phyloP scores from a whole-genome alignment of 371 early-diverging fungal genomes.

The Funneliformis caledonium region DNA sequence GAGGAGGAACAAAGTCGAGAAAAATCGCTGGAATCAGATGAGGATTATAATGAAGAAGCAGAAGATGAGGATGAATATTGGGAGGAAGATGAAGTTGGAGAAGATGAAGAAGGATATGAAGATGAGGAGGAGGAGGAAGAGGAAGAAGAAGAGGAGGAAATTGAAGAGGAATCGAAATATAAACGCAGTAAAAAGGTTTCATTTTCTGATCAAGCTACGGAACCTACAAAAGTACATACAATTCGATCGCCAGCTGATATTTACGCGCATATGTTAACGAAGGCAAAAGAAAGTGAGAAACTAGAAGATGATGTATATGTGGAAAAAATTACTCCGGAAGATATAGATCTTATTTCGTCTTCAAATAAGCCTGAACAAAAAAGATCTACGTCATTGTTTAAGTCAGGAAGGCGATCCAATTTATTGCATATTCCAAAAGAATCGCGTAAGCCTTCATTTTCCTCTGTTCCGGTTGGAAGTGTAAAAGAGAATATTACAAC shows the following conservation, averaged over 20 bases:
- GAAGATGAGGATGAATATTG: conserved; percentile 45
- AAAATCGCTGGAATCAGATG: conserved; percentile 56
- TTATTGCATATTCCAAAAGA: neutral
- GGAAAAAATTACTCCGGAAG: neutral
- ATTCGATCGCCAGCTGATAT: neutral
- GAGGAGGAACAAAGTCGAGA: conserved; percentile 56
- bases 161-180: neutral
- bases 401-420: neutral
- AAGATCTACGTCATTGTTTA: neutral
- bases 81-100: conserved; percentile 45
- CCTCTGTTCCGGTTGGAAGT: neutral
- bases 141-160: conserved; percentile 6
- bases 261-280: neutral
- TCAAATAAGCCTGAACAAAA: conserved; percentile 2
- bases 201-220: conserved; percentile 2
- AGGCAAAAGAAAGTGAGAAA: conserved; percentile 11
- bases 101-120: conserved; percentile 41
- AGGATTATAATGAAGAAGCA: conserved; percentile 49
- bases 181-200: neutral
- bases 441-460: neutral
- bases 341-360: neutral
- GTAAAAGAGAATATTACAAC: neutral
- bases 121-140: conserved; percentile 14
- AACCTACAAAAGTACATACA: neutral
- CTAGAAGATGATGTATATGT: neutral